These are phyloP conservation scores for Bromus sterilis DNA, from an alignment of 176 grass and related monocot species.

Conservation along the genomic window DNA sequence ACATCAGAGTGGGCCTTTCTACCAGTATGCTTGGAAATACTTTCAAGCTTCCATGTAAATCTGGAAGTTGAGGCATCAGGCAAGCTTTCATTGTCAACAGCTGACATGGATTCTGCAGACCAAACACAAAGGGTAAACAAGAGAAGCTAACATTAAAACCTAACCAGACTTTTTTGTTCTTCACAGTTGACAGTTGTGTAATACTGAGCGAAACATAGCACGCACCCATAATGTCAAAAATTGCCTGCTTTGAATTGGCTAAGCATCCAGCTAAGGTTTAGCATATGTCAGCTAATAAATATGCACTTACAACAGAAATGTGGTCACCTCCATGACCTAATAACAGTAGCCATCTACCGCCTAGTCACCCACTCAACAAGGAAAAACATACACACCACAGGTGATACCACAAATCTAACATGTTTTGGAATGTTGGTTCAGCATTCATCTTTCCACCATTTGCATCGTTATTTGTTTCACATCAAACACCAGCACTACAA, in stretches of 20 bases:
- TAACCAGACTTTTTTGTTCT: not conserved
- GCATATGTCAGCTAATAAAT: not conserved
- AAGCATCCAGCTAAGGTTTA: not conserved
- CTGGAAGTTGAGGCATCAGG: constrained; percentile 50
- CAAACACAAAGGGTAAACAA: constrained; percentile 6
- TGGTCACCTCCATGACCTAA: not conserved
- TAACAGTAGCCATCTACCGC: not conserved
- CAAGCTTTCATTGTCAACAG: constrained; percentile 29
- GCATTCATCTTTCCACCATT: not conserved
- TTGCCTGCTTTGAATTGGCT: not conserved
- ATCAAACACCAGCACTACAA: not conserved
- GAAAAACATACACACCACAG: not conserved
- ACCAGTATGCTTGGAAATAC: constrained; percentile 16
- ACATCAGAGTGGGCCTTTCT: constrained; percentile 50
- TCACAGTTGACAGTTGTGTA: not conserved
- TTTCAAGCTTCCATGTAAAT: constrained; percentile 58
- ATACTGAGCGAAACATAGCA: not conserved
- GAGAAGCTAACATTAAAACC: not conserved
- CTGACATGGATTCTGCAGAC: constrained; percentile 25
- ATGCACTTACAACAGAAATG: not conserved
- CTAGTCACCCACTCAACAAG: not conserved
- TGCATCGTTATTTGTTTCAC: not conserved
- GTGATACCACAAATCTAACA: not conserved
- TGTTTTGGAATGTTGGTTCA: not conserved
- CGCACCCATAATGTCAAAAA: not conserved